phyloP scores from a whole-genome alignment of 2,329 filamentous ascomycete genomes.

The Fusarium dlaminii region DNA sequence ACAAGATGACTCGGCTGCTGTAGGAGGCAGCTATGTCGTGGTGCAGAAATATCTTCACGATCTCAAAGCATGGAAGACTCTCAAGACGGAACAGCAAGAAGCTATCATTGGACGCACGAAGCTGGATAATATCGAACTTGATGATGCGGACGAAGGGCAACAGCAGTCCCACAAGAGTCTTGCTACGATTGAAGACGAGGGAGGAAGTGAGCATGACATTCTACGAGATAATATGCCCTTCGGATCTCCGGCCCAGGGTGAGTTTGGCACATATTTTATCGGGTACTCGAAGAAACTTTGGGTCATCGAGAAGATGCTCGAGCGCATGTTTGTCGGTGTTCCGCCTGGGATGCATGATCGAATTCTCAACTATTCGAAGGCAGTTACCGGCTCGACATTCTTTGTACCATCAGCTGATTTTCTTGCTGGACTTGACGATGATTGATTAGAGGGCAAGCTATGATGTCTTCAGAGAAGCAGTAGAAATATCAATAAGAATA shows the following conservation, averaged over 20 bases:
- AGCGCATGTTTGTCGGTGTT: slow-evolving; percentile 65
- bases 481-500: neutral
- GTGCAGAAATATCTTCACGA: slow-evolving; percentile 68
- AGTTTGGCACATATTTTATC: slow-evolving; percentile 69
- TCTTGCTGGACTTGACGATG: slow-evolving; percentile 13
- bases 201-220: slow-evolving; percentile 62
- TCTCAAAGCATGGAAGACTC: slow-evolving; percentile 55
- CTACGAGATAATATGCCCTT: slow-evolving; percentile 70
- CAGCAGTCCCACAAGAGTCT: slow-evolving; percentile 67
- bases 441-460: neutral
- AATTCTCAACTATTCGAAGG: slow-evolving; percentile 63
- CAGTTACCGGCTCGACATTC: slow-evolving; percentile 63
- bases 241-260: slow-evolving; percentile 58
- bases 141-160: slow-evolving; percentile 55
- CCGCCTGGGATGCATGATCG: slow-evolving; percentile 65
- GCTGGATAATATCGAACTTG: slow-evolving; percentile 65
- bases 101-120: slow-evolving; percentile 66
- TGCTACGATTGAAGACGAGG: slow-evolving; percentile 60
- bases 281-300: slow-evolving; percentile 63
- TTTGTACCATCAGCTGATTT: slow-evolving; percentile 55
- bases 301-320: slow-evolving; percentile 67
- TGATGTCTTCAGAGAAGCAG: too few relatives aligned
- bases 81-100: slow-evolving; percentile 63
- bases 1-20: slow-evolving; percentile 50
- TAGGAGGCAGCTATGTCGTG: slow-evolving; percentile 66